phyloP scores from a whole-genome alignment of 2,329 filamentous ascomycete genomes.

The Apiospora aurea region DNA sequence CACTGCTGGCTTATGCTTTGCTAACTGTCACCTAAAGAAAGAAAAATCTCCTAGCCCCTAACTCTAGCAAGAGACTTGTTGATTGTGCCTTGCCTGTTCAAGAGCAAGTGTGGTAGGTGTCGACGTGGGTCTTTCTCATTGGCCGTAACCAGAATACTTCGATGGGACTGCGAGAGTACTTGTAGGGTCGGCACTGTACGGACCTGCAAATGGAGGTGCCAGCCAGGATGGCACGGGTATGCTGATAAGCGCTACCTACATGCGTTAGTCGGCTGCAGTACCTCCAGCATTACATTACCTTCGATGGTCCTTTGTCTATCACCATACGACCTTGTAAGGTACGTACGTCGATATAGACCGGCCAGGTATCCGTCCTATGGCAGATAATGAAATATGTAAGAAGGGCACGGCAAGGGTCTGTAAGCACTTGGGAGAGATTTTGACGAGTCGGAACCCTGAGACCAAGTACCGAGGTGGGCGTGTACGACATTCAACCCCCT shows the following conservation, averaged over 20 bases:
- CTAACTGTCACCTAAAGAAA: slow-evolving; percentile 23
- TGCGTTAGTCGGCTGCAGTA: neutral
- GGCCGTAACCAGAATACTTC: slow-evolving; percentile 30
- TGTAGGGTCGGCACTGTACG: slow-evolving; percentile 20
- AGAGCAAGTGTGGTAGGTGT: slow-evolving; percentile 33
- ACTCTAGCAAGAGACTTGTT: slow-evolving; percentile 29
- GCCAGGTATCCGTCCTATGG: neutral
- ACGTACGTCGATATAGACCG: neutral
- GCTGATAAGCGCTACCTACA: slow-evolving; percentile 21
- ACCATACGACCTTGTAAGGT: neutral
- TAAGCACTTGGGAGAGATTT: slow-evolving; percentile 13
- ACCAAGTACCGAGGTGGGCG: slow-evolving; percentile 16
- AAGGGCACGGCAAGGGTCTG: slow-evolving; percentile 12
- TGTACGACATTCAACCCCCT: slow-evolving; percentile 20
- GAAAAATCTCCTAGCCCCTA: slow-evolving; percentile 35
- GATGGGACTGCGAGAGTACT: neutral
- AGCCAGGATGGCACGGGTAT: slow-evolving; percentile 17
- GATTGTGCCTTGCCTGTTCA: slow-evolving; percentile 23
- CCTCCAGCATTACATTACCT: neutral
- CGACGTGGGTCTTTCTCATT: slow-evolving; percentile 45
- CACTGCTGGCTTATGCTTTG: slow-evolving; percentile 20
- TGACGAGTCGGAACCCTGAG: slow-evolving; percentile 13
- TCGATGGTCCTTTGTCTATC: neutral
- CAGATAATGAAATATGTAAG: neutral
- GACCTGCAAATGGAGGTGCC: neutral